phyloP scores from a whole-genome alignment of 2,329 filamentous ascomycete species.

The Aspergillus versicolor region DNA sequence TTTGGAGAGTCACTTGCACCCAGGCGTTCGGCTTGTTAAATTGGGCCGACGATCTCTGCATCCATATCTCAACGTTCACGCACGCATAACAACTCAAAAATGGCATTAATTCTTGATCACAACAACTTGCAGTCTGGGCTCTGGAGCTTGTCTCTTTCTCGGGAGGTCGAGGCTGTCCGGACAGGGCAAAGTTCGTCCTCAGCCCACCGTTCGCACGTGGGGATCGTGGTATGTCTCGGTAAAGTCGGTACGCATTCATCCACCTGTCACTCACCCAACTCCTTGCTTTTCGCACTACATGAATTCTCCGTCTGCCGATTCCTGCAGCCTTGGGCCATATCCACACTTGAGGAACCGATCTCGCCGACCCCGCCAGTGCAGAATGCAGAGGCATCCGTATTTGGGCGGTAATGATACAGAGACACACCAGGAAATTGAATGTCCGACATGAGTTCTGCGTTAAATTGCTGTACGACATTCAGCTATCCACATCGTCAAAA shows the following conservation, averaged over 20 bases:
- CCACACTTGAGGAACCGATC: neutral
- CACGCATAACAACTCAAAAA: neutral
- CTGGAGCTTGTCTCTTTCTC: neutral
- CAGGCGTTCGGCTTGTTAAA: neutral
- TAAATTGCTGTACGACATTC: conserved; percentile 5
- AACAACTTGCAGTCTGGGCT: neutral
- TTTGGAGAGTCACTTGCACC: neutral
- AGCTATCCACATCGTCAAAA: conserved; percentile 1
- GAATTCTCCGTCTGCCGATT: neutral
- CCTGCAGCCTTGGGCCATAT: neutral
- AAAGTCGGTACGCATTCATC: neutral
- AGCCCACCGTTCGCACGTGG: neutral
- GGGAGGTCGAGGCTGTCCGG: neutral
- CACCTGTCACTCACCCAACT: neutral
- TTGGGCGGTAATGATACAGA: neutral
- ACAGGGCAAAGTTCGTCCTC: neutral
- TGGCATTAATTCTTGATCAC: neutral
- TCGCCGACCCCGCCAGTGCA: neutral
- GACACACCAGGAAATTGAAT: neutral
- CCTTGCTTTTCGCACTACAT: neutral
- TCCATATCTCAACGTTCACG: conserved; percentile 6
- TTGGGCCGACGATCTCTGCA: neutral
- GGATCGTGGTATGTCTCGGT: neutral
- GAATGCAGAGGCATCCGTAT: no score
- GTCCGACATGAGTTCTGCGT: neutral